These are phyloP conservation scores for Laburnicola sp. DNA, from an alignment of 2,329 filamentous ascomycete genomes.

Conservation along the genomic window DNA sequence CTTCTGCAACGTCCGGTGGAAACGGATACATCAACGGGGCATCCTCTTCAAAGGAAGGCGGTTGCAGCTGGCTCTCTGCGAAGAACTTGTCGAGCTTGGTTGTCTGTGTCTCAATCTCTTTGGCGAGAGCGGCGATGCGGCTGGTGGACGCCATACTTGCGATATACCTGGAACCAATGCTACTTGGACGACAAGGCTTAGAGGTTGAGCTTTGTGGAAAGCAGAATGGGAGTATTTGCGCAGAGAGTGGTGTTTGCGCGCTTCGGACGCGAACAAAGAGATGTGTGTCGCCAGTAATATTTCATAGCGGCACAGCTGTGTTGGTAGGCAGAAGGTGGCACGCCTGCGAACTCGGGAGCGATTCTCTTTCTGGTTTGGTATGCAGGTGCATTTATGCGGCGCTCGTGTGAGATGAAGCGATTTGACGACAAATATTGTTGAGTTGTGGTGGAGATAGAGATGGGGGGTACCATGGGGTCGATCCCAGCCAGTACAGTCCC, in stretches of 20 bases:
- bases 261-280: neutral
- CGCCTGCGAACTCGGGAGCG: too few relatives aligned
- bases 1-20: constrained; percentile 16
- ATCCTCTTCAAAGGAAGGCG: constrained; percentile 18
- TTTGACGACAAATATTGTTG: too few relatives aligned
- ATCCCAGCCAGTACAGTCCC: constrained; percentile 1
- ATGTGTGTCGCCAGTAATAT: constrained; percentile 1
- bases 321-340: constrained; percentile 8
- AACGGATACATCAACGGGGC: constrained; percentile 15
- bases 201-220: constrained; percentile 7
- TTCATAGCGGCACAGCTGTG: constrained; percentile 8
- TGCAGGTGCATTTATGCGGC: too few relatives aligned
- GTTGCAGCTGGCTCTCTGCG: constrained; percentile 13
- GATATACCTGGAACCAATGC: constrained; percentile 8
- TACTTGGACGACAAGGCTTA: constrained; percentile 11
- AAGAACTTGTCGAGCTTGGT: constrained; percentile 17
- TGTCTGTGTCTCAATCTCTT: constrained; percentile 15
- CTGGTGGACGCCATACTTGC: constrained; percentile 15
- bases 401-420: too few relatives aligned
- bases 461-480: too few relatives aligned
- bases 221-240: constrained; percentile 7
- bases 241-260: constrained; percentile 7
- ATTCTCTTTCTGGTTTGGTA: too few relatives aligned
- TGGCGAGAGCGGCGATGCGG: constrained; percentile 16
- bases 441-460: too few relatives aligned